Percentiles rank a stretch among this genome's conserved stretches.
These are phyloP conservation scores for Eleusine indica DNA, from an alignment of 176 grass and related monocot species.

Conservation along the genomic window DNA sequence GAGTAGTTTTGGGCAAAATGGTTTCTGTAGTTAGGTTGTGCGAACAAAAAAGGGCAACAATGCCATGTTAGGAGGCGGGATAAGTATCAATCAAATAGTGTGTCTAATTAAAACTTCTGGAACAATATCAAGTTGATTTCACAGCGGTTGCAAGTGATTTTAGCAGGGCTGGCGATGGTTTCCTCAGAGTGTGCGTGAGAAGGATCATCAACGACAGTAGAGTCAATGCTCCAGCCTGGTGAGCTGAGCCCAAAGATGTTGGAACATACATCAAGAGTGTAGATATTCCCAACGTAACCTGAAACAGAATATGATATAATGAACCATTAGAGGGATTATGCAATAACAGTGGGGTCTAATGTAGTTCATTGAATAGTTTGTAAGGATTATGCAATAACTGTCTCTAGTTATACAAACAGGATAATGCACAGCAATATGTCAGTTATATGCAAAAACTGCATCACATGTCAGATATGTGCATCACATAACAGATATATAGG, in stretches of 20 bases:
- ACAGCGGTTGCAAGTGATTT: conserved; percentile 55
- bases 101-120: background rate
- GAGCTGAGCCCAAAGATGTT: conserved; percentile 84
- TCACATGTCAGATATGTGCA: background rate
- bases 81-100: background rate
- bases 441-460: background rate
- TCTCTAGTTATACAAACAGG: background rate
- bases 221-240: conserved; percentile 94
- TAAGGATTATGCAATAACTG: background rate
- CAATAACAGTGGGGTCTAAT: background rate
- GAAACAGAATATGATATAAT: conserved; percentile 20
- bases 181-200: conserved; percentile 81
- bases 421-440: background rate
- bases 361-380: background rate
- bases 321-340: background rate
- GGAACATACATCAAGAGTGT: conserved; percentile 90
- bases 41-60: background rate
- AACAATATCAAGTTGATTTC: conserved; percentile 28
- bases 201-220: conserved; percentile 75
- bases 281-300: conserved; percentile 94
- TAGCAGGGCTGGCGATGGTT: conserved; percentile 67
- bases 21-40: background rate
- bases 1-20: background rate
- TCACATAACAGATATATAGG: background rate
- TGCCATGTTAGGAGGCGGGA: background rate